Evolutionary conservation across 2,329 filamentous ascomycete species (phyloP).

Genomic region (Aspergillus texensis): DNA sequence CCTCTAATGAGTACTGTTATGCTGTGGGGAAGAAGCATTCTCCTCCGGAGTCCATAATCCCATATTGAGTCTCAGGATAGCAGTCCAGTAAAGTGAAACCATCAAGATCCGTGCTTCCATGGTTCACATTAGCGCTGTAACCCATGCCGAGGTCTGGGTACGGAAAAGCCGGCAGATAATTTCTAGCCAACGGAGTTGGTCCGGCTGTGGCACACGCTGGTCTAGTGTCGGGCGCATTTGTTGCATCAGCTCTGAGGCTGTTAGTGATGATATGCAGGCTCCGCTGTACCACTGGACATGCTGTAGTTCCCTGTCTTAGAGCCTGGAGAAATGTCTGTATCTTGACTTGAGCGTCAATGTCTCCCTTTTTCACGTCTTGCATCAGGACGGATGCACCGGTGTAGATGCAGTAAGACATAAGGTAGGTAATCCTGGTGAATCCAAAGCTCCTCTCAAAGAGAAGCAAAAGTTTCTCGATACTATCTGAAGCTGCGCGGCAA

Average conservation of each 20-base stretch:
- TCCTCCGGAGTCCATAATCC: background rate
- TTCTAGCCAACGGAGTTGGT: background rate
- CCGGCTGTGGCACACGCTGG: background rate
- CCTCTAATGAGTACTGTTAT: background rate
- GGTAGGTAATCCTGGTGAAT: background rate
- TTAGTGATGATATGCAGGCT: slow-evolving; percentile 1
- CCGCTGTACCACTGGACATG: background rate
- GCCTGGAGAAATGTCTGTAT: background rate
- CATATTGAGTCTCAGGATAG: background rate
- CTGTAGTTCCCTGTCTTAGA: background rate
- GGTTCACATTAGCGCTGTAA: background rate
- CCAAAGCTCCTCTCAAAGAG: background rate
- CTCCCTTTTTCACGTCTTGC: slow-evolving; percentile 1
- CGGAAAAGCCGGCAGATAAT: background rate
- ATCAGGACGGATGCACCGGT: background rate
- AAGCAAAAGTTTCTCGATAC: background rate
- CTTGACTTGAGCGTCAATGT: background rate
- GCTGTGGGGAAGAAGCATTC: background rate
- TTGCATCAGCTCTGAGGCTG: background rate
- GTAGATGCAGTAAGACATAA: background rate
- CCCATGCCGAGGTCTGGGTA: background rate
- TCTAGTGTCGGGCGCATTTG: background rate
- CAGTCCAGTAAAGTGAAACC: background rate
- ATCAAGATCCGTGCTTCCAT: background rate
- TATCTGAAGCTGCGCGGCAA: background rate